Conservation (phyloP, 176 grass and related monocot genomes). For the Secale cereale region DNA sequence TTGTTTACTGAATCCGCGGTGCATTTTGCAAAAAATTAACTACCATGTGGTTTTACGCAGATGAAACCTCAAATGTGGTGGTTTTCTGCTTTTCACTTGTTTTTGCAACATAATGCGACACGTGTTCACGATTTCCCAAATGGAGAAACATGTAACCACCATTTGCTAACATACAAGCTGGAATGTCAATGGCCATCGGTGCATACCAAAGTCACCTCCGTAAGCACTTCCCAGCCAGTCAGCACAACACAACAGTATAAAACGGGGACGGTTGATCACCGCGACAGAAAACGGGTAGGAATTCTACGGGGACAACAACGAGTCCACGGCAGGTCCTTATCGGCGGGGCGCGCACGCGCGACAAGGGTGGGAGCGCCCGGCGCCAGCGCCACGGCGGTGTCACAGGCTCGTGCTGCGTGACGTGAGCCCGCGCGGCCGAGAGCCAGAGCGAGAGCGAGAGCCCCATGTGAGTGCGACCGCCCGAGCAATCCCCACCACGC, state of each 20-base stretch:
- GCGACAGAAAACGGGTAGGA: neutral
- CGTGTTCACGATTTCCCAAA: no score
- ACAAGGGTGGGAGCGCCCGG: slow-evolving; percentile 11
- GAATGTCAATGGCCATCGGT: no score
- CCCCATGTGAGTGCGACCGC: slow-evolving; percentile 39
- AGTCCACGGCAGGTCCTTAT: neutral
- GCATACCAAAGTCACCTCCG: no score
- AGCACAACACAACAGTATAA: neutral
- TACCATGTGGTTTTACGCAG: no score
- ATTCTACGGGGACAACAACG: neutral
- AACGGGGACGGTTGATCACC: neutral
- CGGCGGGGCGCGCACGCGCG: neutral
- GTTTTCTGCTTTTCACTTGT: no score
- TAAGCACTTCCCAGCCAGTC: no score
- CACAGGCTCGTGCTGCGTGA: neutral
- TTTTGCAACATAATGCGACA: no score
- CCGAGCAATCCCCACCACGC: slow-evolving; percentile 29
- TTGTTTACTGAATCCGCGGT: no score
- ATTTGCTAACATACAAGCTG: no score
- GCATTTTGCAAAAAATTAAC: no score
- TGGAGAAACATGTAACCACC: no score
- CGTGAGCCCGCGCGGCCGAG: neutral
- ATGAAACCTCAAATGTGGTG: no score
- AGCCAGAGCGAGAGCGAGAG: neutral
- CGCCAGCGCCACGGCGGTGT: neutral